Base-by-base conservation (phyloP, 805 yeast genomes). In the Nakazawaea molendinolei region DNA sequence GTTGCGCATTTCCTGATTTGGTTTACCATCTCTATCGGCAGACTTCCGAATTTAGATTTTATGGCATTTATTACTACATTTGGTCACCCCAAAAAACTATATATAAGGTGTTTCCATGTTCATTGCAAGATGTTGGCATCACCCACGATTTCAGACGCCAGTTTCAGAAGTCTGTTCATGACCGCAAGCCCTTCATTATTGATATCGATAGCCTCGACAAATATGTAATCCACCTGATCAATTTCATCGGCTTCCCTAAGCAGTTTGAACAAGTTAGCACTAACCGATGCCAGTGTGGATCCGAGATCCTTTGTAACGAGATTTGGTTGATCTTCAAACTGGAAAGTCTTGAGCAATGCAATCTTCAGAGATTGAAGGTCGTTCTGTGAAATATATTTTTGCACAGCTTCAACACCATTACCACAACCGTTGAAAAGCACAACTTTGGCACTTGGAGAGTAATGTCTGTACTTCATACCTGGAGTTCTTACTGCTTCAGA, bases 401-500 rank as follows among this genome's bases (percentile, higher is more conserved):
- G 28, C 12, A 74, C 46, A 1, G 61, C 67, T 1, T 41, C 33
- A 2, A 40, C 45, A 0, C 78, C 72, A 38, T 71, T 64, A 0
- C 63, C 65, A 32, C 74, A 63, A 18, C 74, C 68, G 17, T 65
- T 57, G 43, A 86, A 75, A 5, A 89, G 56, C 0, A 82, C 62
- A 3, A 92, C 97, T 40, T 71, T 76, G 0, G 97, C 95, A 2
- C 71, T 70, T 3, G 98, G 98, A 0, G 96, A 84, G 55, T 92
- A 92, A 56, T 92, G 98, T 47, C 84, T 78, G 55, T 92, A 92
- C 53, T 92, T 92, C 98, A 92, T 92, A 0, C 98, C 98, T 0
- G 98, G 98, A 0, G 98, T 92, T 47, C 83, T 71, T 0, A 83
- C 94, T 1, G 78, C 69, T 44, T 86, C 97, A 15, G 50, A 26